Conservation (phyloP, 345 rosid species). For the Euphorbia lathyris region DNA sequence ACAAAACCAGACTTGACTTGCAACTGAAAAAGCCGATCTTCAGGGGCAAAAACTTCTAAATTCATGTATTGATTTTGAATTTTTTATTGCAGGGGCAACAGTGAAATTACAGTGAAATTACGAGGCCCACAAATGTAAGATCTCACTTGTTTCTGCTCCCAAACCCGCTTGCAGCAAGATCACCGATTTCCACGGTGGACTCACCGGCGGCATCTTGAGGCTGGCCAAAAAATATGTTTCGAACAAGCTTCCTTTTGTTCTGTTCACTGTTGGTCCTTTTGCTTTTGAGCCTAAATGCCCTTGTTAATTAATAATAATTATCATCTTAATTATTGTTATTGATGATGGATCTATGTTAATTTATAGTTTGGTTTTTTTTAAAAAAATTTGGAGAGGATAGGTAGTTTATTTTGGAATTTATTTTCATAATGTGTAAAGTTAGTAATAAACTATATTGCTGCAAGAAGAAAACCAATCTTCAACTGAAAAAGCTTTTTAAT, state of each 20-base stretch:
- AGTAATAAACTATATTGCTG: too few relatives aligned
- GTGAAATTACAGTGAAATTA: constrained; percentile 77
- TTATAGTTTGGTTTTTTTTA: not conserved
- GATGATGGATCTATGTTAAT: not conserved
- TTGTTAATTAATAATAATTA: constrained; percentile 19
- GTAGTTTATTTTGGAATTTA: not conserved
- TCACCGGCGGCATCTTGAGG: constrained; percentile 47
- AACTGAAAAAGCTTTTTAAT: too few relatives aligned
- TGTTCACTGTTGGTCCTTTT: constrained; percentile 73
- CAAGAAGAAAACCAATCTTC: too few relatives aligned
- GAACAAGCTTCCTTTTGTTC: constrained; percentile 36
- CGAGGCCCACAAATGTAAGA: constrained; percentile 79
- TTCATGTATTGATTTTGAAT: not conserved
- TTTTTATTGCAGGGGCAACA: constrained; percentile 48
- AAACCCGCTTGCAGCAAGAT: constrained; percentile 40
- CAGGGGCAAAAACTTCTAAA: not conserved
- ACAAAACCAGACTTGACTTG: too few relatives aligned
- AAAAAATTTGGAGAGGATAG: too few relatives aligned
- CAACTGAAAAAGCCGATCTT: too few relatives aligned
- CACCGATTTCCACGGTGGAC: constrained; percentile 53
- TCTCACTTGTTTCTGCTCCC: constrained; percentile 44
- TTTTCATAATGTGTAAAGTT: not conserved
- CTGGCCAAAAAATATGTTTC: constrained; percentile 36
- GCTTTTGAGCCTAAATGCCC: constrained; percentile 76
- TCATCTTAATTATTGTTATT: not conserved